Evolutionary conservation across 2,329 filamentous ascomycete species (phyloP).

Genomic region (Fusarium metavorans): DNA sequence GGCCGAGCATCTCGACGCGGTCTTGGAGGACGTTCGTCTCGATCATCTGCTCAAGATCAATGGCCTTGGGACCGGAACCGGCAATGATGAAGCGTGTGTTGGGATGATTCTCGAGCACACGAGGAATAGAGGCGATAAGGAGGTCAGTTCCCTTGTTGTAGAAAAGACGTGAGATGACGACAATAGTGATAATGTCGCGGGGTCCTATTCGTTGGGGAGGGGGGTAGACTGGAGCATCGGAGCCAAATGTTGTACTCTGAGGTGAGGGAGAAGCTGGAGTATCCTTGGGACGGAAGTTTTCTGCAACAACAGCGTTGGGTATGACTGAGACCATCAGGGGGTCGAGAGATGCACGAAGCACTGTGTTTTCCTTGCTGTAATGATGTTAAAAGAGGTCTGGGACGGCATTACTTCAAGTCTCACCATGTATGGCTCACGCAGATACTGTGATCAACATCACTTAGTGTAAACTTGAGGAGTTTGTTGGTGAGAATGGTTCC

Average conservation of each 20-base stretch:
- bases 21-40: constrained; percentile 95
- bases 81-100: constrained; percentile 98
- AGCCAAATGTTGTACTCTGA: constrained; percentile 50
- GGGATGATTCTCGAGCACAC: constrained; percentile 88
- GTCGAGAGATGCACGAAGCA: constrained; percentile 92
- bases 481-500: constrained; percentile 97
- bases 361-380: constrained; percentile 93
- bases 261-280: constrained; percentile 50
- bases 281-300: constrained; percentile 84
- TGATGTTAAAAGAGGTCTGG: constrained; percentile 27
- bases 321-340: constrained; percentile 98
- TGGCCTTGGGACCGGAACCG: constrained; percentile 94
- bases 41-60: constrained; percentile 98
- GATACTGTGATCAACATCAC: constrained; percentile 97
- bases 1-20: constrained; percentile 90
- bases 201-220: constrained; percentile 79
- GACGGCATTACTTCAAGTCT: constrained; percentile 33
- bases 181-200: constrained; percentile 91
- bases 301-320: constrained; percentile 95
- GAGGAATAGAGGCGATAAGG: constrained; percentile 93
- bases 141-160: constrained; percentile 99
- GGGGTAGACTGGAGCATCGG: constrained; percentile 49
- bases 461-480: constrained; percentile 93
- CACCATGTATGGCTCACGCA: constrained; percentile 99
- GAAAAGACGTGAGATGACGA: constrained; percentile 96